A percentile compares a stretch with the other conserved stretches of the same genome.
Conservation (phyloP, 164 flowering plant species). For the Sextonia rubra region DNA sequence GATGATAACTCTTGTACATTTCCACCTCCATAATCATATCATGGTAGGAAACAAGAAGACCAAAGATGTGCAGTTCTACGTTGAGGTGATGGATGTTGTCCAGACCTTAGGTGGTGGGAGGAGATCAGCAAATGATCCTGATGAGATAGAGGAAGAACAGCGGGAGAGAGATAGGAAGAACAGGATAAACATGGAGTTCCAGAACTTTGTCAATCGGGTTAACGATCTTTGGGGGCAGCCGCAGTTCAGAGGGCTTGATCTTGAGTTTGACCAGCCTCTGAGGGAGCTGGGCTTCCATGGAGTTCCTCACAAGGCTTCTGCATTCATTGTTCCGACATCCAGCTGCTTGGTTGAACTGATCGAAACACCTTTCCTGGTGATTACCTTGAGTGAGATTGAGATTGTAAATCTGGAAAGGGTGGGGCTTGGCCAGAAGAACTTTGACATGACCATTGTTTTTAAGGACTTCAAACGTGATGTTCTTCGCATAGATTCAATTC, state of each 20-base stretch:
- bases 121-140: conserved; percentile 81
- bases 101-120: conserved; percentile 74
- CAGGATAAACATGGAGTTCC: conserved; percentile 65
- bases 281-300: conserved; percentile 90
- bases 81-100: conserved; percentile 87
- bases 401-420: conserved; percentile 82
- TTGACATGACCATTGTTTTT: conserved; percentile 79
- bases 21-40: conserved; percentile 82
- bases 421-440: conserved; percentile 79
- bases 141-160: conserved; percentile 85
- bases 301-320: conserved; percentile 66
- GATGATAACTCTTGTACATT: conserved; percentile 73
- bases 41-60: conserved; percentile 88
- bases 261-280: conserved; percentile 83
- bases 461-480: conserved; percentile 88
- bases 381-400: conserved; percentile 73
- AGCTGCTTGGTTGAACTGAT: conserved; percentile 76
- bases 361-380: conserved; percentile 69
- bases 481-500: conserved; percentile 73
- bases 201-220: conserved; percentile 64
- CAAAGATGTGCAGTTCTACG: conserved; percentile 78
- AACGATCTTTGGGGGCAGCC: conserved; percentile 74
- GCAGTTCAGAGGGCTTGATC: conserved; percentile 49
- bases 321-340: conserved; percentile 75
- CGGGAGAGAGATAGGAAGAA: conserved; percentile 75